Evolutionary conservation across 306 rosid species (phyloP), one percentile per base, ranked within the genome.

Genomic region (Ceratonia siliqua): DNA sequence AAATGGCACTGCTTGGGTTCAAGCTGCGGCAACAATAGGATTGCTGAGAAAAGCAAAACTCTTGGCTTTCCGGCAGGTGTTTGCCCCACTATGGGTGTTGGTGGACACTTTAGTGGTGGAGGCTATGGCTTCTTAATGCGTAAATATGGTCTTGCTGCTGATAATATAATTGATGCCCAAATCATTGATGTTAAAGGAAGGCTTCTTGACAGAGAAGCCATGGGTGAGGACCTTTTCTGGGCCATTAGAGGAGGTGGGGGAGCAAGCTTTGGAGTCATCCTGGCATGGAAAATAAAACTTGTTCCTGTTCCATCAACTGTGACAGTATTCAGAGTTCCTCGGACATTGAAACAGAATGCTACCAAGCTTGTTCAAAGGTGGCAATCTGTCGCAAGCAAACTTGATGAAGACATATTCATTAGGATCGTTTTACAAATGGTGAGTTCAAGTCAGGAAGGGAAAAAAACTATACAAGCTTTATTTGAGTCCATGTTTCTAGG

Each of bases 151-250:
- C 79, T 88, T 2, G 61, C 92, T 0, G 82, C 78, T 2, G 92
- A 88, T 21, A 62, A 88, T 38, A 54, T 88, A 0, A 22, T 85
- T 5, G 90, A 88, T 25, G 88, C 92, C 1, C 72, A 56, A 45
- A 74, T 85, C 2, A 79, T 88, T 22, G 83, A 83, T 10, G 83
- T 62, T 0, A 77, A 76, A 0, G 88, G 88, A 21, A 80, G 72
- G 52, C 35, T 88, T 30, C 83, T 81, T 4, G 90, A 88, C 8
- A 74, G 84, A 15, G 46, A 68, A 28, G 38, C 82, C 27, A 88
- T 88, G 92, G 89, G 90, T 2, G 88, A 88, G 8, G 90, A 85
- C 49, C 72, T 88, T 10, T 88, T 88, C 49, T 88, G 88, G 92
- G 92, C 92, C 3, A 83, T 85, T 20, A 62, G 77, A 38, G 90